phyloP scores from a whole-genome alignment of 768 basidiomycete species.

The Clitopilus hobsonii region DNA sequence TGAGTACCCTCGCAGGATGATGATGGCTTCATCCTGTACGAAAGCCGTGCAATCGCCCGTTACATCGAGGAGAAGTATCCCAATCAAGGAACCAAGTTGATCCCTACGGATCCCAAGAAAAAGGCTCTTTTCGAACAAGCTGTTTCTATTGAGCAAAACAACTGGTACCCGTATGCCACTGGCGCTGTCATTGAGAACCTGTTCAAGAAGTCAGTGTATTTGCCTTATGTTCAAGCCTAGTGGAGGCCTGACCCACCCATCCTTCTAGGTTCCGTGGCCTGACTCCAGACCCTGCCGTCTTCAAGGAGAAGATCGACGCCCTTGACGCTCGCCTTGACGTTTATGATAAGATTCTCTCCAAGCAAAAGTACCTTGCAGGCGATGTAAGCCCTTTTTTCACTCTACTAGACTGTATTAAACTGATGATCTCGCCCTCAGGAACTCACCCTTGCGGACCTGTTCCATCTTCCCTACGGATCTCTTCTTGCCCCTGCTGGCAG shows the following conservation, averaged over 20 bases:
- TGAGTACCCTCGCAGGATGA: conserved; percentile 35
- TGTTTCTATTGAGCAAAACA: conserved; percentile 31
- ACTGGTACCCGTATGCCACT: background rate
- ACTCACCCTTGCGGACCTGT: conserved; percentile 13
- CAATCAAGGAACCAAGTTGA: conserved; percentile 41
- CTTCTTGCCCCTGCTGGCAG: conserved; percentile 4
- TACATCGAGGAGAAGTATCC: conserved; percentile 57
- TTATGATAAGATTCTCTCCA: conserved; percentile 49
- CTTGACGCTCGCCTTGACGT: conserved; percentile 38
- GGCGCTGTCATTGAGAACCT: conserved; percentile 40
- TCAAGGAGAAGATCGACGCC: conserved; percentile 19
- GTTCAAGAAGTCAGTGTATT: conserved; percentile 37
- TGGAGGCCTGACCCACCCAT: background rate
- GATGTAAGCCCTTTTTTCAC: conserved; percentile 28
- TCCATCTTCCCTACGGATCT: conserved; percentile 15
- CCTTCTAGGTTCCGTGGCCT: conserved; percentile 2
- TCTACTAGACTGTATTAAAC: background rate
- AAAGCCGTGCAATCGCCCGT: conserved; percentile 58
- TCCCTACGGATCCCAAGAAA: conserved; percentile 37
- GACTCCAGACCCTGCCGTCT: conserved; percentile 8
- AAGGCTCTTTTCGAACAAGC: conserved; percentile 49
- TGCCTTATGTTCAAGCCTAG: background rate
- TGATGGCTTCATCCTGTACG: conserved; percentile 62
- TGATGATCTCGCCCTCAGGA: conserved; percentile 2
- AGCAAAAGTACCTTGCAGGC: conserved; percentile 53